These are phyloP conservation scores for Ceriops decandra DNA, from an alignment of 345 rosid species.

Conservation along the genomic window DNA sequence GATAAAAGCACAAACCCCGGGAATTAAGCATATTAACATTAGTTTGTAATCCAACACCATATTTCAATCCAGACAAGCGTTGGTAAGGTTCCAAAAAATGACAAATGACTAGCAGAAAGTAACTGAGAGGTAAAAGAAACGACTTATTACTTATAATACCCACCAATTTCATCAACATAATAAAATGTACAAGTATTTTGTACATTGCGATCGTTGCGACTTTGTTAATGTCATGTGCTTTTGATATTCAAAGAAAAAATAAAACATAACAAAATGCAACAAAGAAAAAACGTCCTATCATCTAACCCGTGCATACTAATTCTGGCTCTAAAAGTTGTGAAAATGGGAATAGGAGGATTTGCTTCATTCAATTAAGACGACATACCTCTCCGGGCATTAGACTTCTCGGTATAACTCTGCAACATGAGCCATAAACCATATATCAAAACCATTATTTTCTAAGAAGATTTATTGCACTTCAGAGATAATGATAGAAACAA, in stretches of 20 bases:
- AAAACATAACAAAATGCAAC: not conserved
- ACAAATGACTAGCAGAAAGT: too few relatives aligned
- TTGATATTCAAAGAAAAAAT: too few relatives aligned
- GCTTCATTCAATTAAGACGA: not conserved
- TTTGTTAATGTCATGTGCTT: too few relatives aligned
- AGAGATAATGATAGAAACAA: not conserved
- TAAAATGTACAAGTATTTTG: not conserved
- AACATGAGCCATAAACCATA: conserved; percentile 12
- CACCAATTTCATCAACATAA: not conserved
- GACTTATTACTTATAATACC: not conserved
- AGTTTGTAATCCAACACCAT: not conserved
- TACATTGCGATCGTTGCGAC: too few relatives aligned
- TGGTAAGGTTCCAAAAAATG: not conserved
- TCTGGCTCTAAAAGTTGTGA: not conserved
- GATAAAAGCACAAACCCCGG: not conserved
- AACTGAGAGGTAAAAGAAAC: not conserved
- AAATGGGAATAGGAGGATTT: not conserved
- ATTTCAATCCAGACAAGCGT: not conserved
- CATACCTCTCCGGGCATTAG: conserved; percentile 88
- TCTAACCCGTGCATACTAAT: not conserved
- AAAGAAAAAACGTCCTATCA: not conserved
- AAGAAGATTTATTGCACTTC: not conserved
- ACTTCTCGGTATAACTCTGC: conserved; percentile 83
- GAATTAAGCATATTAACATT: not conserved
- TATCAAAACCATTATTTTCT: not conserved